phyloP scores from a whole-genome alignment of 2,329 filamentous ascomycete species.

The Cadophora malorum region DNA sequence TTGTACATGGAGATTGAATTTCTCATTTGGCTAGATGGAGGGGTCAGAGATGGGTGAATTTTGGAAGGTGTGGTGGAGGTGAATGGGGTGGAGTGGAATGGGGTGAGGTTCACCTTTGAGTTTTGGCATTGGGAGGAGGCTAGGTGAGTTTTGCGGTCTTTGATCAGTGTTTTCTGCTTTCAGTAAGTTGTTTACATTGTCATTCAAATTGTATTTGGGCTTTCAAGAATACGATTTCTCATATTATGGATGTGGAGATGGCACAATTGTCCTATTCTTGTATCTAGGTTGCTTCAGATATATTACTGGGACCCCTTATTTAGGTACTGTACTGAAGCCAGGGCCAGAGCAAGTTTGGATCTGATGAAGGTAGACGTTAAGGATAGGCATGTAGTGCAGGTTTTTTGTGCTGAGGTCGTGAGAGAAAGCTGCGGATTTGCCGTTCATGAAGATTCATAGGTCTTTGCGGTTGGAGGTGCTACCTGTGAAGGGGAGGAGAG shows the following conservation, averaged over 20 bases:
- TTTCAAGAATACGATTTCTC: no score
- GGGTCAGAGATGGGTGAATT: background rate
- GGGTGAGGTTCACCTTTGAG: no score
- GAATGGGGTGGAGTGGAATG: no score
- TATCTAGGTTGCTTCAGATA: no score
- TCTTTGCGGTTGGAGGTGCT: background rate
- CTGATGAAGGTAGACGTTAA: conserved; percentile 1
- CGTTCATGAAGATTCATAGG: background rate
- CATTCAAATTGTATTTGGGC: no score
- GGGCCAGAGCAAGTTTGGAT: background rate
- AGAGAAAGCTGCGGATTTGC: conserved; percentile 2
- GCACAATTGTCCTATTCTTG: no score
- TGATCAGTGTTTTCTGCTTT: no score
- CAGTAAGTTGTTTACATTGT: no score
- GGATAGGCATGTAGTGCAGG: background rate
- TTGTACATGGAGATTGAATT: background rate
- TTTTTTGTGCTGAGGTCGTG: background rate
- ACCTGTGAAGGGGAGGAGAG: background rate
- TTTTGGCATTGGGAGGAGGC: no score
- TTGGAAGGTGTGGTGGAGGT: background rate
- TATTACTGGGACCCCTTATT: background rate
- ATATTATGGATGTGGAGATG: no score
- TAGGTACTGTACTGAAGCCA: background rate
- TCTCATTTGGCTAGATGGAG: background rate
- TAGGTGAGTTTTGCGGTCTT: no score